These are phyloP conservation scores for Leptographium flavum DNA, from an alignment of 2,329 filamentous ascomycete species.

Conservation along the genomic window DNA sequence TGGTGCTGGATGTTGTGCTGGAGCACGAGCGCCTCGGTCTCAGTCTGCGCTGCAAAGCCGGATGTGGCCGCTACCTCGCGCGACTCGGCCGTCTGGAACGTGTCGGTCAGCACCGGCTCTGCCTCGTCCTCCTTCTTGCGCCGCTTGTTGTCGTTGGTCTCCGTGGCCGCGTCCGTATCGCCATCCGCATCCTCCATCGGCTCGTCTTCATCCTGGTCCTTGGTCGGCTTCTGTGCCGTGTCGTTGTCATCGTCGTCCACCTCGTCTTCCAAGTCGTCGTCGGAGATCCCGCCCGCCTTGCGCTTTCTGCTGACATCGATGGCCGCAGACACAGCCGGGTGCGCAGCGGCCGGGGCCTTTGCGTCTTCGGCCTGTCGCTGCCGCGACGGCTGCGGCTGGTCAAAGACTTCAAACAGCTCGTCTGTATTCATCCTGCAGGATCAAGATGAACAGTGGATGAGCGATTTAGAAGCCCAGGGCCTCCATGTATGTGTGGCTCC, in stretches of 20 bases:
- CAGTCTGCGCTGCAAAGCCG: slow-evolving; percentile 47
- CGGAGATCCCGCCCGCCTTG: slow-evolving; percentile 56
- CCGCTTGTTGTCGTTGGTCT: slow-evolving; percentile 36
- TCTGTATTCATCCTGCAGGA: slow-evolving; percentile 37
- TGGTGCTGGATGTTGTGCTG: slow-evolving; percentile 98
- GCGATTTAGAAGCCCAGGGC: neutral
- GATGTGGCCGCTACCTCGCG: slow-evolving; percentile 73
- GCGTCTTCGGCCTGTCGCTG: slow-evolving; percentile 31
- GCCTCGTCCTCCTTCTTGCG: slow-evolving; percentile 36
- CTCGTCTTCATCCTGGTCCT: slow-evolving; percentile 23
- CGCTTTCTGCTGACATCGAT: slow-evolving; percentile 45
- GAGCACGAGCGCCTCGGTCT: slow-evolving; percentile 60
- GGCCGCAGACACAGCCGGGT: neutral
- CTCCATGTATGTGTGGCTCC: neutral
- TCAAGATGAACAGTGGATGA: neutral
- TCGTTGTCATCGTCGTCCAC: neutral
- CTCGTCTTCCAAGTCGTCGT: neutral
- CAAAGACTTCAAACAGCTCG: slow-evolving; percentile 72
- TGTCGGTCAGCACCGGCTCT: slow-evolving; percentile 73
- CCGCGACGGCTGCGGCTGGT: slow-evolving; percentile 46
- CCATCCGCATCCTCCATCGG: slow-evolving; percentile 15
- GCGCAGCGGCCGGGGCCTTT: neutral
- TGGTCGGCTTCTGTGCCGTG: slow-evolving; percentile 13
- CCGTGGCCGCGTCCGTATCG: too few relatives aligned
- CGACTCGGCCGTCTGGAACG: slow-evolving; percentile 89